Base-by-base conservation (phyloP, 2,329 filamentous ascomycete genomes). In the Colletotrichum abscissum region DNA sequence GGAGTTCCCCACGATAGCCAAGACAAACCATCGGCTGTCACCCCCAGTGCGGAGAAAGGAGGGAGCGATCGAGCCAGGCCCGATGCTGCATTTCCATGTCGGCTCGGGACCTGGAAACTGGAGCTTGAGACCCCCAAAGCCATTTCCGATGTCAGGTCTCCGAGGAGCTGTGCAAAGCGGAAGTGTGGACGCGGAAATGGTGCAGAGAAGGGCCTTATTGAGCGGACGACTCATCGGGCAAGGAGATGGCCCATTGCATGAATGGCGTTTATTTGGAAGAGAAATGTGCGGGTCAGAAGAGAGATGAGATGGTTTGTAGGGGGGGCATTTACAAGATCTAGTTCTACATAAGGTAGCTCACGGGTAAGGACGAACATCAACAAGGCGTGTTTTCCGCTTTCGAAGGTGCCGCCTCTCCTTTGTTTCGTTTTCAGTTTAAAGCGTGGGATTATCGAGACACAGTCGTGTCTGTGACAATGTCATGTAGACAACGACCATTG, bases 301-400 rank as follows among this genome's bases (percentile, higher is more conserved):
- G 26, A 26, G 54, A 26, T n/a, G 59, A 56, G 55, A 49, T 56
- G 56, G 57, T 49, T 46, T 56, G 35, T 16, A 42, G 28, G 46
- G 60, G 60, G 16, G 57, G 49, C 33, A 73, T 70, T 66, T 52
- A 69, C 67, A 59, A 65, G 46, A 70, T 66, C 35, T 65, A 49
- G n/a, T 60, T 38, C 24, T 33, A 65, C 30, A 35, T 33, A 33
- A 35, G 33, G 33, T 56, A 65, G 56, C 22, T 62, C 28, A 28
- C 59, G 54, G 46, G 33, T 22, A 26, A 62, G 56, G 56, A 38
- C 42, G 26, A 14, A 52, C n/a, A 14, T 28, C n/a, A 22, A 24
- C 24, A 7, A 46, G 64, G 54, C 28, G 19, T n/a, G 28, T 52
- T 28, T 28, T 26, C 24, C 26, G 30, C 12, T 55, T 68, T 42